Evolutionary conservation across 495 filamentous ascomycete genomes (phyloP), one percentile per base, ranked within the genome.

Genomic region (Tricharina praecox): DNA sequence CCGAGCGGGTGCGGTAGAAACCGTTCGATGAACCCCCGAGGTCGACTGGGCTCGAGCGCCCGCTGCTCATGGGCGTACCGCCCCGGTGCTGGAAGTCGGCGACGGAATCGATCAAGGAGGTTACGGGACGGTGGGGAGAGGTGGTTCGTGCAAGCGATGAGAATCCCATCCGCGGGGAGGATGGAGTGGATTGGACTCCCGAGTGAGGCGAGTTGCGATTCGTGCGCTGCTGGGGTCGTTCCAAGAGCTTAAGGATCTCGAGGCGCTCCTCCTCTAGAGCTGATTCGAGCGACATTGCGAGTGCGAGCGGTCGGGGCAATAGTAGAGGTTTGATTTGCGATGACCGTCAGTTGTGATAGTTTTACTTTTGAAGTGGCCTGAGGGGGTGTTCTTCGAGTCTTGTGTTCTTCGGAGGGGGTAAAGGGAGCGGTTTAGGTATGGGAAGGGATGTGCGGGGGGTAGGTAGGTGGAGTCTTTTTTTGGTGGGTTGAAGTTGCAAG

Each of bases 201-300:
- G 72, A 65, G 53, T 54, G 58, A 5, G 44, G 23, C 10, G 44
- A 47, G 10, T 13, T 25, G 48, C 62, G 65, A 32, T 56, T n/a
- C n/a, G 49, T 45, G 28, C 10, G 59, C 64, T 48, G 45, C 1
- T 41, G 18, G 8, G 56, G 60, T 11, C 66, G 61, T 61, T 79
- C 73, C 16, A 84, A 63, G 36, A 81, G 63, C 47, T 71, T 74
- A 53, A 84, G 67, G 34, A 85, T 72, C 64, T 81, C 81, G 48
- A 68, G 69, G 37, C 77, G 70, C 66, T 85, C 81, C 63, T 84
- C 76, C 56, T 84, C 79, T 37, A 82, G 67, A 44, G 76, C 74
- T 19, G 75, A 68, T 66, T 83, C 78, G 48, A 82, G 71, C 51
- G 81, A 82, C 78, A 61, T 61, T 23, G 47, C n/a, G n/a, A n/a